Evolutionary conservation across 2,329 filamentous ascomycete genomes (phyloP).

Genomic region (Sclerotinia spermophila): DNA sequence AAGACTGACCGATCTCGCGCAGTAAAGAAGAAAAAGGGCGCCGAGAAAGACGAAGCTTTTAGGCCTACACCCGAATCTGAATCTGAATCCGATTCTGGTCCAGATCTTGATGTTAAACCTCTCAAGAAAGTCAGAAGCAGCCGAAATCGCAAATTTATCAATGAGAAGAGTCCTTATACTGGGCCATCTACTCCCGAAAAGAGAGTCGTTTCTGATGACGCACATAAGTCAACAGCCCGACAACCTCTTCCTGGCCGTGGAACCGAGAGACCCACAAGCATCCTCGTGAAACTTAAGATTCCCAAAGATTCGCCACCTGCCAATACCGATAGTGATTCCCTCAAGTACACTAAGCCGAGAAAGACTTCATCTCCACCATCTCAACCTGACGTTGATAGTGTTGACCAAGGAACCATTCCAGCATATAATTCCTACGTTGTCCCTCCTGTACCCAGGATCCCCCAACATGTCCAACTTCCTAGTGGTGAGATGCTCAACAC

Average conservation of each 20-base stretch:
- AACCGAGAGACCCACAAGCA: conserved; percentile 21
- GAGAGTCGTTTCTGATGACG: conserved; percentile 8
- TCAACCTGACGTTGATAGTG: conserved; percentile 16
- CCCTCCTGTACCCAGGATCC: conserved; percentile 31
- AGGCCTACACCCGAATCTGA: conserved; percentile 23
- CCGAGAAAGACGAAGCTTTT: conserved; percentile 27
- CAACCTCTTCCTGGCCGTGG: conserved; percentile 25
- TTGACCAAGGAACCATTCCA: background rate
- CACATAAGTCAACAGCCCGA: background rate
- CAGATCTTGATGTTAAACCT: background rate
- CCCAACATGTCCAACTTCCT: conserved; percentile 27
- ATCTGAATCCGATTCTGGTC: conserved; percentile 24
- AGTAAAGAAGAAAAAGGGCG: conserved; percentile 27
- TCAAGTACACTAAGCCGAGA: conserved; percentile 24
- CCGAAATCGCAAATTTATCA: conserved; percentile 18
- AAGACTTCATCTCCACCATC: conserved; percentile 15
- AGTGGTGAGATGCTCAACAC: conserved; percentile 12
- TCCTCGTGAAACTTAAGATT: conserved; percentile 18
- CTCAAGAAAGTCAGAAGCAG: conserved; percentile 14
- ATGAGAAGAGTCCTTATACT: conserved; percentile 21
- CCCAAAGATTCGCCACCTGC: conserved; percentile 23
- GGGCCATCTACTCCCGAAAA: conserved; percentile 17
- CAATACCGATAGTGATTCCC: conserved; percentile 22
- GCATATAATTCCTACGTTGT: conserved; percentile 19
- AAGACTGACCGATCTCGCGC: background rate